Conservation (phyloP, 2,329 filamentous ascomycete genomes). For the Chrysosphaeria jannelii region DNA sequence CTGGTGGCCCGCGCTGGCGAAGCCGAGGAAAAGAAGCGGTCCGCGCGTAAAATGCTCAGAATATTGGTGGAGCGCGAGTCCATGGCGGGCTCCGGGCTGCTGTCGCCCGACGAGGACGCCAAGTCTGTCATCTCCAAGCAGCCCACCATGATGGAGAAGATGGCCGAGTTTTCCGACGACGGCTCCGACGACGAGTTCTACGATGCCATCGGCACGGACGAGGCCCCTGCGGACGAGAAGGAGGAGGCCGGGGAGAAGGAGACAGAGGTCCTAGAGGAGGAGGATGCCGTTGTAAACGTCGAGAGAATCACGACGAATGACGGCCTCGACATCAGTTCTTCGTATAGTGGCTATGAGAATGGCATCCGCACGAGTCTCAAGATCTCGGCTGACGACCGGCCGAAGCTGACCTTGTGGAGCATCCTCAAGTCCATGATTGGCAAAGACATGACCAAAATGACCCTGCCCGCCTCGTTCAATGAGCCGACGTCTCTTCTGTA, state of each 20-base stretch:
- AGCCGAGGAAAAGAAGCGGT: constrained; percentile 65
- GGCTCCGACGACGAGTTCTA: constrained; percentile 80
- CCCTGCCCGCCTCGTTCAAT: constrained; percentile 89
- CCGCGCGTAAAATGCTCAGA: constrained; percentile 66
- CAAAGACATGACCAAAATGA: constrained; percentile 99
- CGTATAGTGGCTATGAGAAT: constrained; percentile 78
- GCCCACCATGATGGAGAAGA: constrained; percentile 35
- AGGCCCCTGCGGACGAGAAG: not conserved
- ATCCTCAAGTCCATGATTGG: constrained; percentile 99
- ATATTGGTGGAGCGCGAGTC: constrained; percentile 23
- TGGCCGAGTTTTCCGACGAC: constrained; percentile 42
- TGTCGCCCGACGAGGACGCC: constrained; percentile 1
- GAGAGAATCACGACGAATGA: no score
- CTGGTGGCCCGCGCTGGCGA: constrained; percentile 68
- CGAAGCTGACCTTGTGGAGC: constrained; percentile 83
- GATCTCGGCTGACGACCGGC: constrained; percentile 73
- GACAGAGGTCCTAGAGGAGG: not conserved
- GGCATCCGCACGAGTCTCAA: constrained; percentile 51
- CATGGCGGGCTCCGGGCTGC: not conserved
- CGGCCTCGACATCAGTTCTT: no score
- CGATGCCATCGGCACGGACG: constrained; percentile 57
- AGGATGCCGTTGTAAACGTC: no score
- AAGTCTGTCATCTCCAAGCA: constrained; percentile 14
- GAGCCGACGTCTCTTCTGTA: constrained; percentile 89
- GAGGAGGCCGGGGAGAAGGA: not conserved